These are phyloP conservation scores for Solanum hybrid DNA, from an alignment of 305 asterid species.

Conservation along the genomic window DNA sequence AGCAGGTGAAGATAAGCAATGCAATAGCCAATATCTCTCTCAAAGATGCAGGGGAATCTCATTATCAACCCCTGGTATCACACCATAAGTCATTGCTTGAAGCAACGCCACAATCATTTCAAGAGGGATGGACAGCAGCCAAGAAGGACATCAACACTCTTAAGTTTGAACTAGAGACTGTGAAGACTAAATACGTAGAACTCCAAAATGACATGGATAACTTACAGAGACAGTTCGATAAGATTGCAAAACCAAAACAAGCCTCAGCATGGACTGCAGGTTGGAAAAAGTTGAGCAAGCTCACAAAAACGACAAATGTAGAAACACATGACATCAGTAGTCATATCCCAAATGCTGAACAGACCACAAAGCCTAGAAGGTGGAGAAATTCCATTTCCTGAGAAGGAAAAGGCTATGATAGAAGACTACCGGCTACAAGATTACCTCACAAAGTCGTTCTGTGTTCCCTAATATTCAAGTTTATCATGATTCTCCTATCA, in stretches of 20 bases:
- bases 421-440: neutral
- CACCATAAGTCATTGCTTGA: slow-evolving; percentile 66
- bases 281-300: slow-evolving; percentile 77
- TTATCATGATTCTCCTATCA: neutral
- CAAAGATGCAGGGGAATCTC: slow-evolving; percentile 56
- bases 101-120: slow-evolving; percentile 85
- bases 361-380: slow-evolving; percentile 49
- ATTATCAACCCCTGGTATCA: slow-evolving; percentile 54
- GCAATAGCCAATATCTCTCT: slow-evolving; percentile 54
- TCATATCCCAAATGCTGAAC: slow-evolving; percentile 31
- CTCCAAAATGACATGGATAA: slow-evolving; percentile 68
- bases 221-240: slow-evolving; percentile 71
- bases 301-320: slow-evolving; percentile 30
- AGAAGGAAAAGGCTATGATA: slow-evolving; percentile 6
- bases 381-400: slow-evolving; percentile 95
- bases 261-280: slow-evolving; percentile 63
- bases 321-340: slow-evolving; percentile 32
- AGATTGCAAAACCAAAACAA: slow-evolving; percentile 49
- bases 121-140: slow-evolving; percentile 88
- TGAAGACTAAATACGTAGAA: slow-evolving; percentile 60
- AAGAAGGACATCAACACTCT: slow-evolving; percentile 84
- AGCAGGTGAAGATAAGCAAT: slow-evolving; percentile 82
- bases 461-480: neutral
- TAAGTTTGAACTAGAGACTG: slow-evolving; percentile 65
- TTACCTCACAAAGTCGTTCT: neutral